These are phyloP conservation scores for Pochonia chlamydosporia DNA, from an alignment of 2,329 filamentous ascomycete genomes.

Conservation along the genomic window DNA sequence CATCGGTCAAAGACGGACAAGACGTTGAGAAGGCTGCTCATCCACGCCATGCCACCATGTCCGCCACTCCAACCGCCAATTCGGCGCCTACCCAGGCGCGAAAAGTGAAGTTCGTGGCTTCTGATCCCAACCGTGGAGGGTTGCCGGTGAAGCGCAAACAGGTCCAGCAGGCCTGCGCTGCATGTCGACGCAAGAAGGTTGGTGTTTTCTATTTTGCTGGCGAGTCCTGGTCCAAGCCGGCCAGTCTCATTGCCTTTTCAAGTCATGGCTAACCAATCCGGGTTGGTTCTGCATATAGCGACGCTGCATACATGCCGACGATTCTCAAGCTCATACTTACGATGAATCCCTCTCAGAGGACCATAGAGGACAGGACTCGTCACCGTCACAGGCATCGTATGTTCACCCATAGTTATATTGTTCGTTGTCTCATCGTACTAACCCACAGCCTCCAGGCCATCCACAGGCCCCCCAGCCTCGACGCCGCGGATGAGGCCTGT, in stretches of 20 bases:
- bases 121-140: constrained; percentile 42
- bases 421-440: neutral
- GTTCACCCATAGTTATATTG: constrained; percentile 5
- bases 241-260: neutral
- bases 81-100: constrained; percentile 8
- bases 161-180: constrained; percentile 50
- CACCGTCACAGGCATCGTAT: constrained; percentile 24
- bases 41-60: constrained; percentile 14
- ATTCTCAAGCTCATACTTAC: constrained; percentile 15
- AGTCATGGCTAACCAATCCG: constrained; percentile 4
- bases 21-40: neutral
- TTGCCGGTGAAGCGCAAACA: constrained; percentile 55
- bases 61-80: constrained; percentile 9
- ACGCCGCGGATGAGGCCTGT: constrained; percentile 3
- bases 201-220: constrained; percentile 2
- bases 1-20: neutral
- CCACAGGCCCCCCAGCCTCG: neutral
- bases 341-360: constrained; percentile 23
- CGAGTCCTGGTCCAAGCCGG: neutral
- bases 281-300: constrained; percentile 23
- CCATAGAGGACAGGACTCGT: constrained; percentile 18
- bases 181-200: constrained; percentile 51
- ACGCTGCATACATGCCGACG: constrained; percentile 37
- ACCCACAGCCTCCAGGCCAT: neutral
- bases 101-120: constrained; percentile 51